These are phyloP conservation scores for Glomus cerebriforme DNA, from an alignment of 192 early-diverging fungal genomes.

Conservation along the genomic window DNA sequence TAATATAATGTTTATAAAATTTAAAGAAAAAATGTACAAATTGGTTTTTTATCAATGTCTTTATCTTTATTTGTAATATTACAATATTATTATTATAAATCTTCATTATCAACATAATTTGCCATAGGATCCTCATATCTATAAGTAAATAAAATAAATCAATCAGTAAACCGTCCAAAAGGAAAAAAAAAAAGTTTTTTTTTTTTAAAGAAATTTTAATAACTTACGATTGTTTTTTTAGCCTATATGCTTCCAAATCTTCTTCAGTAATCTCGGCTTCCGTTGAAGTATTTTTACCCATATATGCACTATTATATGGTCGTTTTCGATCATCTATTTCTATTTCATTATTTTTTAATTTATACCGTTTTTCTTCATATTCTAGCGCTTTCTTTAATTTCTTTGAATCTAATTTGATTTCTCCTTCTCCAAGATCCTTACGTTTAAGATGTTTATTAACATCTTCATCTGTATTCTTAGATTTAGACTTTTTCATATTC, in stretches of 20 bases:
- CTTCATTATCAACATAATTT: slow-evolving; percentile 46
- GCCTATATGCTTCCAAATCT: slow-evolving; percentile 67
- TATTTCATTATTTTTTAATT: slow-evolving; percentile 9
- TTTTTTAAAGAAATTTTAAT: no score
- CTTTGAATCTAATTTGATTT: slow-evolving; percentile 54
- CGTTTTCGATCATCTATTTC: slow-evolving; percentile 29
- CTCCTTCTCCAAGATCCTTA: slow-evolving; percentile 57
- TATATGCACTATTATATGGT: slow-evolving; percentile 32
- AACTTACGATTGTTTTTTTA: slow-evolving; percentile 40
- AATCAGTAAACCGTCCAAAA: neutral
- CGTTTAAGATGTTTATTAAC: slow-evolving; percentile 35
- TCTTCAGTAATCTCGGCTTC: slow-evolving; percentile 59
- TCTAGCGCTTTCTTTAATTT: slow-evolving; percentile 58
- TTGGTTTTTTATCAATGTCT: no score
- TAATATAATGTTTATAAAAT: neutral
- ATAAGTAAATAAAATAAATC: neutral
- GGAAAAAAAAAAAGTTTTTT: neutral
- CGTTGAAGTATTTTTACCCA: neutral
- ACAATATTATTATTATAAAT: slow-evolving; percentile 17
- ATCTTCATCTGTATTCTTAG: slow-evolving; percentile 31
- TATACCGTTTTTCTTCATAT: slow-evolving; percentile 41
- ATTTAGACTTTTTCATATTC: slow-evolving; percentile 36
- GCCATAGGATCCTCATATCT: slow-evolving; percentile 66
- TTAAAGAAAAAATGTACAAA: no score
- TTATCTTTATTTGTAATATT: neutral